These are phyloP conservation scores for Kickxella alabastrina DNA, from an alignment of 192 early-diverging fungal species.

Conservation along the genomic window DNA sequence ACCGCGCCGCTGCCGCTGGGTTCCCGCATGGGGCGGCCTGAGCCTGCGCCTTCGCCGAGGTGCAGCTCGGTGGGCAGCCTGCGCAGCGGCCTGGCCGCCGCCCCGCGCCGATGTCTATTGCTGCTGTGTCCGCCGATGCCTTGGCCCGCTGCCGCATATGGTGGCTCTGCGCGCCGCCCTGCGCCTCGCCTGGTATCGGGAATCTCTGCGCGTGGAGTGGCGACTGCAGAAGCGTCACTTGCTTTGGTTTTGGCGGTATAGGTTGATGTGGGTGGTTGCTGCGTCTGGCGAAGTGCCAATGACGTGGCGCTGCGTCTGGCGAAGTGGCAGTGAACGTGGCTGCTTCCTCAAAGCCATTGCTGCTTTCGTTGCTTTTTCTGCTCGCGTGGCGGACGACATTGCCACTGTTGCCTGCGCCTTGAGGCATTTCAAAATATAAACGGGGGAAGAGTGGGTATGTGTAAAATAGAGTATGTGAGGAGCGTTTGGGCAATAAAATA, in stretches of 20 bases:
- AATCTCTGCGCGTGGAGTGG: too few species aligned
- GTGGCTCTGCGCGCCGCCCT: too few species aligned
- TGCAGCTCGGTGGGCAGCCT: constrained; percentile 16
- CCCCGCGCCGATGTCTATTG: constrained; percentile 12
- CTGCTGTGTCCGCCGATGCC: constrained; percentile 25
- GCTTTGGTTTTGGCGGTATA: too few species aligned
- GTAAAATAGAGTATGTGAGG: not conserved
- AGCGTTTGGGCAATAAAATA: not conserved
- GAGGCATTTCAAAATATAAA: constrained; percentile 1
- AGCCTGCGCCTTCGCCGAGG: not conserved
- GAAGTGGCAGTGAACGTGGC: constrained; percentile 31
- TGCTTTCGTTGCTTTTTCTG: constrained; percentile 16
- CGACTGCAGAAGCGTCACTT: too few species aligned
- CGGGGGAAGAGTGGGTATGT: too few species aligned
- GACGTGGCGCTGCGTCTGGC: not conserved
- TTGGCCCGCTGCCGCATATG: too few species aligned
- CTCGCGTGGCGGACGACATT: not conserved
- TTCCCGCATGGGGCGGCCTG: not conserved
- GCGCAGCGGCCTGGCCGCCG: constrained; percentile 12
- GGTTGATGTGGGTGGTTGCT: too few species aligned
- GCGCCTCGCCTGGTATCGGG: too few species aligned
- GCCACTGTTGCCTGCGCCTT: not conserved
- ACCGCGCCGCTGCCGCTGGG: not conserved
- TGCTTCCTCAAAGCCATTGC: constrained; percentile 31
- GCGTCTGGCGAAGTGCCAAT: too few species aligned